Percentiles rank a stretch among this genome's conserved stretches.
These are phyloP conservation scores for Achaetomiella virescens DNA, from an alignment of 495 filamentous ascomycete genomes.

Conservation along the genomic window DNA sequence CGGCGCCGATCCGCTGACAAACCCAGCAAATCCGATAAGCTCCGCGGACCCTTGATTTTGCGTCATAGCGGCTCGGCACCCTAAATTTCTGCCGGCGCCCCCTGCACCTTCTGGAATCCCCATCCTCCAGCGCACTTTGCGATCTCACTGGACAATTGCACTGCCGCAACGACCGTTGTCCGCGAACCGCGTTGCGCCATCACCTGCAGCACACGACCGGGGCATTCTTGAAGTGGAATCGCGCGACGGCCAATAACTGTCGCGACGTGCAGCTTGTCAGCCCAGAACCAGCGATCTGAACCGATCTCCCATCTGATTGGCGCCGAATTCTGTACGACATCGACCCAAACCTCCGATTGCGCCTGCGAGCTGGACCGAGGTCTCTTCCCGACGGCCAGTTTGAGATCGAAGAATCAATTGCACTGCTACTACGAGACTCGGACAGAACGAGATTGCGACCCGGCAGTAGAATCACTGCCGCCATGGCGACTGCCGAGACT, in stretches of 20 bases:
- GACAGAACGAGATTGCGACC: background rate
- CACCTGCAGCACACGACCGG: background rate
- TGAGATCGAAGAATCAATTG: background rate
- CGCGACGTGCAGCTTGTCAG: background rate
- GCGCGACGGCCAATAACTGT: background rate
- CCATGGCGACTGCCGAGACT: background rate
- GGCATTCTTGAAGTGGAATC: background rate
- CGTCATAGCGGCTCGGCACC: slow-evolving; percentile 22
- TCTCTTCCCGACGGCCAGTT: background rate
- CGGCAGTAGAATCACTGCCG: background rate
- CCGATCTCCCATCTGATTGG: slow-evolving; percentile 1
- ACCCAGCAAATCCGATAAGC: slow-evolving; percentile 13
- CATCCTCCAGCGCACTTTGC: background rate
- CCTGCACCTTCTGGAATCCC: background rate
- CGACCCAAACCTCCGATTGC: background rate
- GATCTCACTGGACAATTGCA: slow-evolving; percentile 13
- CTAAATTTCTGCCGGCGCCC: slow-evolving; percentile 9
- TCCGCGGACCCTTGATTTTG: slow-evolving; percentile 11
- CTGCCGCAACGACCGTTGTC: background rate
- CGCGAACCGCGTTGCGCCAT: background rate
- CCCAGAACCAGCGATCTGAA: background rate
- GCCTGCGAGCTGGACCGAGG: too few relatives aligned
- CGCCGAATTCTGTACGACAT: background rate
- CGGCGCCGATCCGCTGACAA: slow-evolving; percentile 18
- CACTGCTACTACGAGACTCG: too few relatives aligned